A percentile compares a stretch with the other conserved stretches of the same genome.
Evolutionary conservation across 2,329 filamentous ascomycete species (phyloP).

Genomic region (Chrysoporthe deuterocubensis): DNA sequence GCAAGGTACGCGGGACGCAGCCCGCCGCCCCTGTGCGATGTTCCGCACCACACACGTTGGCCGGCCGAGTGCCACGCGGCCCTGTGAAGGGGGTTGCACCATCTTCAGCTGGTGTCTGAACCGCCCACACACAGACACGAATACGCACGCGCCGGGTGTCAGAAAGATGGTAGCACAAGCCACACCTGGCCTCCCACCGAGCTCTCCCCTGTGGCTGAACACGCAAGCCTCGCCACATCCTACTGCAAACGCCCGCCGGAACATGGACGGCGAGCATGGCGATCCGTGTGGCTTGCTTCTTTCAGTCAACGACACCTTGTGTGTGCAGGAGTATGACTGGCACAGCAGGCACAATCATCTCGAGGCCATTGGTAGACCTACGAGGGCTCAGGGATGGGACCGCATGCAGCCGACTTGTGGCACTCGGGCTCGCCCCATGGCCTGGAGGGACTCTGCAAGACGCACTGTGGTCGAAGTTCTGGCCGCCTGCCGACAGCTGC

Average conservation of each 20-base stretch:
- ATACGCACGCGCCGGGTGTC: neutral
- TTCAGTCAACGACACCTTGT: too few relatives aligned
- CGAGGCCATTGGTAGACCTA: conserved; percentile 3
- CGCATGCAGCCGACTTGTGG: too few relatives aligned
- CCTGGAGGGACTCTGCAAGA: neutral
- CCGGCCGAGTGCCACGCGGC: too few relatives aligned
- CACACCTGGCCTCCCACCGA: neutral
- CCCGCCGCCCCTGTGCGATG: too few relatives aligned
- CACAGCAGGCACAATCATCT: neutral
- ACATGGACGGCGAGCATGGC: neutral
- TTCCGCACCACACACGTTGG: too few relatives aligned
- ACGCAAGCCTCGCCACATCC: conserved; percentile 17
- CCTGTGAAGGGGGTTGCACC: neutral
- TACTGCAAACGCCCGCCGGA: neutral
- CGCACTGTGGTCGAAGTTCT: neutral
- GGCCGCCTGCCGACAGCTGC: neutral
- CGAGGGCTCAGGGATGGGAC: neutral
- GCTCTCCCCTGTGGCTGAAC: conserved; percentile 6
- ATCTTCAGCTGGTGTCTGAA: neutral
- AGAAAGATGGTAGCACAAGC: neutral
- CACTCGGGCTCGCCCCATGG: too few relatives aligned
- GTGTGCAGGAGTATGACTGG: too few relatives aligned
- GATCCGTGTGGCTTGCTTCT: conserved; percentile 10
- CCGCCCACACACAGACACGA: neutral
- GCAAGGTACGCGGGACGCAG: neutral